Base-by-base conservation (phyloP, 495 filamentous ascomycete genomes). In the Amphirosellinia nigrospora region DNA sequence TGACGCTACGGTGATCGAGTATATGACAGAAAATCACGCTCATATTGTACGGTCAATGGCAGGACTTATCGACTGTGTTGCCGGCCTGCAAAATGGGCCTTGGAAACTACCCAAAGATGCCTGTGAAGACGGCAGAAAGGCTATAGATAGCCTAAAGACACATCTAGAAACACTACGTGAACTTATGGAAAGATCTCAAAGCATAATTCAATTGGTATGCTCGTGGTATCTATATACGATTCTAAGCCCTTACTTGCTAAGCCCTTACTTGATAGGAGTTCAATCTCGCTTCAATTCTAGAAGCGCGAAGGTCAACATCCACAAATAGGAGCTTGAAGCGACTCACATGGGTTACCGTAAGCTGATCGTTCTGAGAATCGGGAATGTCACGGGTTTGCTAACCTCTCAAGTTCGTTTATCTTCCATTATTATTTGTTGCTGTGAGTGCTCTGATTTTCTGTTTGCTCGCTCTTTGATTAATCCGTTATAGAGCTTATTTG, bases 201-300 rank as follows among this genome's bases (percentile, higher is more conserved):
- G 11, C 11, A 55, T 32, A 16, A 55, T 55, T 55, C 52, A 55
- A 55, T 32, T 55, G 15, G 52, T 55, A 32, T 28, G 52, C 9
- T n/a, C 4, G 7, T 55, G 15, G 52, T 62, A 4, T 15, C 13
- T 4, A 41, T 16, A 8, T 23, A 43, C 1, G 5, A 45, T 8
- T 28, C n/a, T 15, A 36, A 30, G 36, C 13, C 21, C 59, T 62
- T 16, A 62, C 38, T 41, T 62, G 36, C 21, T 50, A 26, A n/a
- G n/a, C n/a, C n/a, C n/a, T n/a, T n/a, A n/a, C n/a, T n/a, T n/a
- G n/a, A n/a, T 16, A 62, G 59, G 59, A 62, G 9, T 62, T 62
- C 36, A 62, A 62, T 43, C 59, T 62, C 38, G 38, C 38, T 41
- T 62, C 59, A 43, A 62, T 62, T 30, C 8, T 62, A 38, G 59